Conservation (phyloP, 129 eudicot genomes). For the Arctium lappa region DNA sequence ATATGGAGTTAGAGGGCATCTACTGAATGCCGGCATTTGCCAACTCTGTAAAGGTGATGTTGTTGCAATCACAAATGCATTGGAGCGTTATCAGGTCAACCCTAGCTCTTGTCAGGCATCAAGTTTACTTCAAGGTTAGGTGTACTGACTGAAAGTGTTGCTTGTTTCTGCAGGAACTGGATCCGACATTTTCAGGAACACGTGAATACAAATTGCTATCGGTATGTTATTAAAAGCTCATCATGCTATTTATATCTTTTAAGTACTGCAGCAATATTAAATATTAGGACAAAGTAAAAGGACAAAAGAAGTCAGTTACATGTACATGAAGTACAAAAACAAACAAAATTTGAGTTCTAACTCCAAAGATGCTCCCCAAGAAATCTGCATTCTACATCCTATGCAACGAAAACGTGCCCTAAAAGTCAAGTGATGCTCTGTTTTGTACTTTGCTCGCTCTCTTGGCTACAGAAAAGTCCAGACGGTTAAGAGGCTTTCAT, state of each 20-base stretch:
- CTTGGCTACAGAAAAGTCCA: too few species aligned
- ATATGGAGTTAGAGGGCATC: constrained; percentile 56
- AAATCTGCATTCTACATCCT: not conserved
- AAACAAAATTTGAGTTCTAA: not conserved
- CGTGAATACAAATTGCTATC: constrained; percentile 55
- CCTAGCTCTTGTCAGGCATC: not conserved
- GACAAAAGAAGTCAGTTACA: not conserved
- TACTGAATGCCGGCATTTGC: constrained; percentile 55
- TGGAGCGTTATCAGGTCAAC: constrained; percentile 46
- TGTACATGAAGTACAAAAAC: not conserved
- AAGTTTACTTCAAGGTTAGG: not conserved
- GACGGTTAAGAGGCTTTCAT: too few species aligned
- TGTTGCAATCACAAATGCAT: constrained; percentile 49
- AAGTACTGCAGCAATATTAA: not conserved
- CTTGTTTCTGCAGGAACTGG: constrained; percentile 49
- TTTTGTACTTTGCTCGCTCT: not conserved
- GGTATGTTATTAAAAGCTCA: constrained; percentile 30
- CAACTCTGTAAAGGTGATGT: constrained; percentile 53
- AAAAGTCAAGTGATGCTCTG: not conserved
- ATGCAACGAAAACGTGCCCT: not conserved
- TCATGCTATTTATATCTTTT: not conserved
- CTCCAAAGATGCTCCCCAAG: not conserved
- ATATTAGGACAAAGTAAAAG: not conserved
- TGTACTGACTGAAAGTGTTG: not conserved
- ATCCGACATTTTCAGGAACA: constrained; percentile 67